Evolutionary conservation across 2,329 filamentous ascomycete genomes (phyloP).

Genomic region (Apiospora rasikravindrae): DNA sequence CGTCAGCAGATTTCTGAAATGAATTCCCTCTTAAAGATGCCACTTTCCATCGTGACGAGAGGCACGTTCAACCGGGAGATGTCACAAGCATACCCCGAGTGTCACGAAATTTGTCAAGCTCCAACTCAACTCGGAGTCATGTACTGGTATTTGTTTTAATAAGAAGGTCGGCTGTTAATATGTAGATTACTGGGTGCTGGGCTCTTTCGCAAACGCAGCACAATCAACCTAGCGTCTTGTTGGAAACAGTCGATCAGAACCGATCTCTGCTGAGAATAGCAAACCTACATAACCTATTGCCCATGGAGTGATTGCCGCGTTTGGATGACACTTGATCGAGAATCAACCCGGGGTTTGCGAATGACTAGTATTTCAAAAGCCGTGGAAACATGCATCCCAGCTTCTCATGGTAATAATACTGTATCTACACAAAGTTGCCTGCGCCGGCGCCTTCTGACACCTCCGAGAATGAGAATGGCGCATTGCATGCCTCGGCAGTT

Average conservation of each 20-base stretch:
- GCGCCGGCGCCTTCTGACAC: background rate
- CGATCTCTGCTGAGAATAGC: background rate
- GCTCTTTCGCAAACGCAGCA: background rate
- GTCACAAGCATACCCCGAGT: background rate
- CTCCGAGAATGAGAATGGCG: background rate
- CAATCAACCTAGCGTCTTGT: background rate
- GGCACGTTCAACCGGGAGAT: background rate
- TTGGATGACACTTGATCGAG: slow-evolving; percentile 11
- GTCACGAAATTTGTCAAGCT: slow-evolving; percentile 1
- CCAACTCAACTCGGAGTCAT: background rate
- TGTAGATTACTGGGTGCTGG: background rate
- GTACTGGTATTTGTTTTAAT: background rate
- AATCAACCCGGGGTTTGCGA: background rate
- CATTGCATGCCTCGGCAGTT: background rate
- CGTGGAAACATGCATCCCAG: background rate
- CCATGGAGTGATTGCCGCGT: background rate
- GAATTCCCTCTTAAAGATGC: slow-evolving; percentile 2
- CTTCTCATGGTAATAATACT: background rate
- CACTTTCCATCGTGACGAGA: background rate
- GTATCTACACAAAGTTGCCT: background rate
- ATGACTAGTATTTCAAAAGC: slow-evolving; percentile 3
- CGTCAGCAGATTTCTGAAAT: background rate
- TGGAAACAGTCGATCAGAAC: background rate
- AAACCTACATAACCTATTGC: background rate
- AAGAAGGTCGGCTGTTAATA: too few relatives aligned